Conservation (phyloP, 23 red algal species). For the Cyanidiococcus yangmingshanensis region DNA sequence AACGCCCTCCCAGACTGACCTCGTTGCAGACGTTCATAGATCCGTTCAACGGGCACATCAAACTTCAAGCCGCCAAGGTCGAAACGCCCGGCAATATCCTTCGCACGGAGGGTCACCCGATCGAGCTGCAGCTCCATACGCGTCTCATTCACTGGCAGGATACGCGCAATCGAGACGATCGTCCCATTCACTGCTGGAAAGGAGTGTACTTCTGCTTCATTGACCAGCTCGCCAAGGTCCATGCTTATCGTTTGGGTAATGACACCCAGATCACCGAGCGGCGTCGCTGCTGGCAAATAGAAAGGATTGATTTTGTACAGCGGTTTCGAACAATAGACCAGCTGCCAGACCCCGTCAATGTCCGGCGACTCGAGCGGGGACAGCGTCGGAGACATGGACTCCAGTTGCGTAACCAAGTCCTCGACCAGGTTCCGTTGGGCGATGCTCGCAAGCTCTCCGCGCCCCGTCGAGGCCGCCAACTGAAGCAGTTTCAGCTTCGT, state of each 20-base stretch:
- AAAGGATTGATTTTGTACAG: conserved; percentile 50
- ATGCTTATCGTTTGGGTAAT: conserved; percentile 55
- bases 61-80: conserved; percentile 73
- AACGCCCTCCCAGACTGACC: conserved; percentile 41
- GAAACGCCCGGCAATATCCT: conserved; percentile 44
- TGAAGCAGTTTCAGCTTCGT: conserved; percentile 31
- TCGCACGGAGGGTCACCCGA: conserved; percentile 54
- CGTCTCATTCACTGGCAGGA: conserved; percentile 63
- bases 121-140: conserved; percentile 68
- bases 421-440: conserved; percentile 48
- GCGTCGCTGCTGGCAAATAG: conserved; percentile 38
- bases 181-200: conserved; percentile 58
- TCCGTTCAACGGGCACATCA: conserved; percentile 67
- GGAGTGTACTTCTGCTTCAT: conserved; percentile 55
- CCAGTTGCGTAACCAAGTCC: conserved; percentile 64
- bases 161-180: conserved; percentile 38
- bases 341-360: conserved; percentile 61
- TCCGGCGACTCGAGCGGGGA: conserved; percentile 56
- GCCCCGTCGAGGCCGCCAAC: conserved; percentile 46
- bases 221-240: conserved; percentile 49
- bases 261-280: conserved; percentile 53
- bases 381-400: conserved; percentile 56
- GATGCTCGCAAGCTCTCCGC: conserved; percentile 46
- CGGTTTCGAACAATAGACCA: conserved; percentile 56
- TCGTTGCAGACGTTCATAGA: conserved; percentile 37